Evolutionary conservation across 768 basidiomycete genomes (phyloP).

Genomic region (Tylopilus subfusipes): DNA sequence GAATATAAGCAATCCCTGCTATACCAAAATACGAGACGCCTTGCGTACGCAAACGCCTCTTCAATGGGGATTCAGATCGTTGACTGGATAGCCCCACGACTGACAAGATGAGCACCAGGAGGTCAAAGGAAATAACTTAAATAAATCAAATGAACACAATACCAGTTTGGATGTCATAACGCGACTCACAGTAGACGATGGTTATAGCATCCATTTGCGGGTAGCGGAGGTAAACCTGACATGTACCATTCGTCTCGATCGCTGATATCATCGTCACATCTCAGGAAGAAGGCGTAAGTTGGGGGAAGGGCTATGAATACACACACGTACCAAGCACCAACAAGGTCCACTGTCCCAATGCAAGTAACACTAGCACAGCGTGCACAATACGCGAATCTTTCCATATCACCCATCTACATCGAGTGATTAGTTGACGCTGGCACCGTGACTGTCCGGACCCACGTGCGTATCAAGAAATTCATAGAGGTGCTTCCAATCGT

Average conservation of each 20-base stretch:
- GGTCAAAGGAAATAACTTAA: constrained; percentile 16
- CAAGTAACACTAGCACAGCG: constrained; percentile 8
- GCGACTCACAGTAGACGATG: constrained; percentile 16
- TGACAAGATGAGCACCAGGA: constrained; percentile 17
- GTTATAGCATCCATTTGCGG: not conserved
- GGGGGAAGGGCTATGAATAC: not conserved
- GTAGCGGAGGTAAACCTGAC: not conserved
- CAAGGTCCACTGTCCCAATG: constrained; percentile 19
- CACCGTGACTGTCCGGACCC: too few species aligned
- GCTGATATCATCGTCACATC: not conserved
- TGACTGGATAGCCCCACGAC: constrained; percentile 13
- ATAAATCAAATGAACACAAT: not conserved
- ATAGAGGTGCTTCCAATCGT: constrained; percentile 19
- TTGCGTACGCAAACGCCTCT: constrained; percentile 14
- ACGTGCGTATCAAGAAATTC: constrained; percentile 26
- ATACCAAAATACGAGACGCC: constrained; percentile 15
- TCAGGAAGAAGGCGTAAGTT: not conserved
- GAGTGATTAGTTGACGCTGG: too few species aligned
- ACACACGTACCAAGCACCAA: constrained; percentile 6
- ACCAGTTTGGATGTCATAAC: not conserved
- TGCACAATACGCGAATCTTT: constrained; percentile 10
- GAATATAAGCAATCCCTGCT: constrained; percentile 11
- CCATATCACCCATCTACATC: constrained; percentile 25
- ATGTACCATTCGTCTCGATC: not conserved
- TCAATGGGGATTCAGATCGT: constrained; percentile 12